A percentile compares a stretch with the other conserved stretches of the same genome.
phyloP scores from a whole-genome alignment of 176 grass and related monocot species.

The Canna indica region DNA sequence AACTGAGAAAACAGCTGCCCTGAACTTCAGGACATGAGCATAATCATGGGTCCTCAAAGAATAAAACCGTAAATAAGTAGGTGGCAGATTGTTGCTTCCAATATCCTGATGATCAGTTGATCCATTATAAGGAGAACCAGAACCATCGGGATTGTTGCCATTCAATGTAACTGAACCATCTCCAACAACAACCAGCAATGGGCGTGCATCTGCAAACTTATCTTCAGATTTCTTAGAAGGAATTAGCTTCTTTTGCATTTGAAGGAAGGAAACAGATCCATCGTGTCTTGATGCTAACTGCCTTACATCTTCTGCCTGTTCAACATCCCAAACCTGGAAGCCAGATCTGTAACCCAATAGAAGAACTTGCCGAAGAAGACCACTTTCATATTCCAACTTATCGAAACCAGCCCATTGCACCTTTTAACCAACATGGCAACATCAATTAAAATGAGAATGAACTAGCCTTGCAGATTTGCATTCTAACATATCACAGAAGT shows the following conservation, averaged over 20 bases:
- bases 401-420: slow-evolving; percentile 92
- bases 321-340: slow-evolving; percentile 97
- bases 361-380: slow-evolving; percentile 44
- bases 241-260: slow-evolving; percentile 70
- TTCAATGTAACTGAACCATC: slow-evolving; percentile 37
- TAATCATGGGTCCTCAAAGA: slow-evolving; percentile 69
- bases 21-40: slow-evolving; percentile 72
- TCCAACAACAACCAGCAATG: slow-evolving; percentile 60
- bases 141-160: slow-evolving; percentile 37
- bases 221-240: slow-evolving; percentile 34
- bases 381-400: slow-evolving; percentile 55
- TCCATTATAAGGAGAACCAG: slow-evolving; percentile 36
- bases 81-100: slow-evolving; percentile 34
- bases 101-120: slow-evolving; percentile 34
- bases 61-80: slow-evolving; percentile 71
- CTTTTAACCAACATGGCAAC: slow-evolving; percentile 31
- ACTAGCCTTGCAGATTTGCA: background rate
- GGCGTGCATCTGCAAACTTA: slow-evolving; percentile 59
- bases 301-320: slow-evolving; percentile 76
- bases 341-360: slow-evolving; percentile 72
- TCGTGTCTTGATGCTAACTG: slow-evolving; percentile 83
- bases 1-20: slow-evolving; percentile 73
- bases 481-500: background rate
- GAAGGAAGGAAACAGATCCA: slow-evolving; percentile 73
- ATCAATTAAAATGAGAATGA: background rate